phyloP scores from a whole-genome alignment of 441 rosid species.

The Codiaeum variegatum region DNA sequence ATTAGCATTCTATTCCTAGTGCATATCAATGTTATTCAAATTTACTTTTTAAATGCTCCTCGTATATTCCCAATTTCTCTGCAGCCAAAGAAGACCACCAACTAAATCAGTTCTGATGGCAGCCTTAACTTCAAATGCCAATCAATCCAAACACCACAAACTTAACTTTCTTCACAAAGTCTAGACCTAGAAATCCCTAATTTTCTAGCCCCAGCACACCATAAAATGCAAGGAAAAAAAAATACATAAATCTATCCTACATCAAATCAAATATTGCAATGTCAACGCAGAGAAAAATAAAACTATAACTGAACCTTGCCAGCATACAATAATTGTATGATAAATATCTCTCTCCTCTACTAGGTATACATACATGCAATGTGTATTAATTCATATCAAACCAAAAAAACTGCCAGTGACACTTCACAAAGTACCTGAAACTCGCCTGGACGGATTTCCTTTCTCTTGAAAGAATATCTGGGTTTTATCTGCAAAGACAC shows the following conservation, averaged over 20 bases:
- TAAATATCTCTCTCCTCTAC: background rate
- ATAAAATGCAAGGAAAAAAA: background rate
- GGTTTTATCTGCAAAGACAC: constrained; percentile 73
- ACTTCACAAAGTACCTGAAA: constrained; percentile 63
- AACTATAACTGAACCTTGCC: background rate
- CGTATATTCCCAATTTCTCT: background rate
- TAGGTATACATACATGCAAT: background rate
- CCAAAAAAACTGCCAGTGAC: constrained; percentile 6
- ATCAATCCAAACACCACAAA: background rate
- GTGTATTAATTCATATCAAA: background rate
- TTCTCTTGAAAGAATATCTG: constrained; percentile 94
- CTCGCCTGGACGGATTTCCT: constrained; percentile 83
- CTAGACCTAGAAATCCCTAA: background rate
- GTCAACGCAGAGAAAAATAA: background rate
- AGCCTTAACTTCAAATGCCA: background rate
- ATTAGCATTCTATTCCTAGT: background rate
- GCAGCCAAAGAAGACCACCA: background rate
- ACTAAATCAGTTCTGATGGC: constrained; percentile 4
- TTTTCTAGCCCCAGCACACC: background rate
- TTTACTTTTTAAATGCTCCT: background rate
- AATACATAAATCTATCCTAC: background rate
- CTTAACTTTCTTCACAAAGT: background rate
- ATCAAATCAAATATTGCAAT: background rate
- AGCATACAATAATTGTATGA: background rate
- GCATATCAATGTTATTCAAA: background rate